Evolutionary conservation across 169 alveolate genomes (phyloP).

Genomic region (Plasmodium falciparum): DNA sequence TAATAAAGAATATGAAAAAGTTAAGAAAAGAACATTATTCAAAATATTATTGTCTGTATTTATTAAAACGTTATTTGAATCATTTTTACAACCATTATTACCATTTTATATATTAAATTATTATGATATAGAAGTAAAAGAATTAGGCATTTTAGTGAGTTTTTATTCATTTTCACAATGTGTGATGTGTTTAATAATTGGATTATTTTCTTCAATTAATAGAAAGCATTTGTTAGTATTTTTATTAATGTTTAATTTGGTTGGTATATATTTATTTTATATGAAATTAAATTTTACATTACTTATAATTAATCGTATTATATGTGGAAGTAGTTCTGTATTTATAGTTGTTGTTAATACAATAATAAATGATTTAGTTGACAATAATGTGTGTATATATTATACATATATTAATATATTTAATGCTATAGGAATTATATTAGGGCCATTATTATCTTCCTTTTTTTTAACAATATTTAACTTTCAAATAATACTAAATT

Average conservation of each 20-base stretch:
- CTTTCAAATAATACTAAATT: constrained; percentile 57
- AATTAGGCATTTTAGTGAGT: constrained; percentile 61
- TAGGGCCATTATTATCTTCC: constrained; percentile 73
- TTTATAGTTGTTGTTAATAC: constrained; percentile 75
- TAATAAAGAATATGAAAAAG: constrained; percentile 70
- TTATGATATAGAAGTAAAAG: constrained; percentile 72
- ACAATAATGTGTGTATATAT: constrained; percentile 57
- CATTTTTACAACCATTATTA: constrained; percentile 66
- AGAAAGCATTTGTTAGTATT: constrained; percentile 57
- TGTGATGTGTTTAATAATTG: constrained; percentile 70
- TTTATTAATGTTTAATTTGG: constrained; percentile 46
- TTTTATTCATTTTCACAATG: constrained; percentile 77
- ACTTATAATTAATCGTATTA: constrained; percentile 51
- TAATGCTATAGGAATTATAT: constrained; percentile 74
- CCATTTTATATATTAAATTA: constrained; percentile 72
- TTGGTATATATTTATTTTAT: constrained; percentile 76
- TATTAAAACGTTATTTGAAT: constrained; percentile 74
- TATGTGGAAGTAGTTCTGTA: constrained; percentile 78
- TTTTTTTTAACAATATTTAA: constrained; percentile 64
- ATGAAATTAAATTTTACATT: constrained; percentile 50
- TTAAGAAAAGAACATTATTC: constrained; percentile 71
- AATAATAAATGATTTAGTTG: constrained; percentile 70
- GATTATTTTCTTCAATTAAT: constrained; percentile 61
- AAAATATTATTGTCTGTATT: constrained; percentile 73
- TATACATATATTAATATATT: constrained; percentile 74